A percentile compares a stretch with the other conserved stretches of the same genome.
These are phyloP conservation scores for Jamesozyma lodderae DNA, from an alignment of 805 yeast species.

Conservation along the genomic window DNA sequence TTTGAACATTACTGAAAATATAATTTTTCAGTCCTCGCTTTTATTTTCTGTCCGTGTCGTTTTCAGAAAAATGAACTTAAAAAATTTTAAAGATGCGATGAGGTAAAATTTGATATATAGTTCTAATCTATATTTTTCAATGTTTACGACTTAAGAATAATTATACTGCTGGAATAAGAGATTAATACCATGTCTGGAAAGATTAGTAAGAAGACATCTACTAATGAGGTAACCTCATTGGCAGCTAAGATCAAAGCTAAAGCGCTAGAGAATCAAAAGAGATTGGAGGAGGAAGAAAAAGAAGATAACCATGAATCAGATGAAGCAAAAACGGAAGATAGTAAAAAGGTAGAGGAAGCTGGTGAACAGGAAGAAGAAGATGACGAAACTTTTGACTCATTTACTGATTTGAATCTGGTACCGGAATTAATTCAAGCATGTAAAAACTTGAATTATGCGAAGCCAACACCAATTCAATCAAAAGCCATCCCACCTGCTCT, in stretches of 20 bases:
- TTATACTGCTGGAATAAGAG: background rate
- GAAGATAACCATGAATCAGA: constrained; percentile 6
- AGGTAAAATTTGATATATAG: too few relatives aligned
- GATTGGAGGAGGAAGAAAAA: constrained; percentile 4
- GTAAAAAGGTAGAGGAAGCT: background rate
- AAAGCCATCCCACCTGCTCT: constrained; percentile 87
- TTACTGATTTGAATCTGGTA: constrained; percentile 53
- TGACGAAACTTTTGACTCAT: constrained; percentile 32
- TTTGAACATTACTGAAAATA: too few relatives aligned
- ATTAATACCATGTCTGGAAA: constrained; percentile 7
- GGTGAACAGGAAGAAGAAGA: constrained; percentile 13
- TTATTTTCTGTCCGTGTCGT: too few relatives aligned
- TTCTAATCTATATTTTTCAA: too few relatives aligned
- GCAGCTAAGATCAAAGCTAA: constrained; percentile 48
- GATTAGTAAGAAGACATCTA: constrained; percentile 8
- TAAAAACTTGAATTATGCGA: constrained; percentile 58
- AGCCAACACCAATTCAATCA: constrained; percentile 90
- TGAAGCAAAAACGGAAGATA: constrained; percentile 4
- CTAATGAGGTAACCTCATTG: constrained; percentile 34
- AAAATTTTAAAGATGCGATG: constrained; percentile 7
- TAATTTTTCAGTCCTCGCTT: too few relatives aligned
- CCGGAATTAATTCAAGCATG: constrained; percentile 78
- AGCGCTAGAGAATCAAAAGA: constrained; percentile 30
- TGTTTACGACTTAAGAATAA: too few relatives aligned
- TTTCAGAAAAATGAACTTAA: too few relatives aligned